These are phyloP conservation scores for Glomus cerebriforme DNA, from an alignment of 192 early-diverging fungal species.

Conservation along the genomic window DNA sequence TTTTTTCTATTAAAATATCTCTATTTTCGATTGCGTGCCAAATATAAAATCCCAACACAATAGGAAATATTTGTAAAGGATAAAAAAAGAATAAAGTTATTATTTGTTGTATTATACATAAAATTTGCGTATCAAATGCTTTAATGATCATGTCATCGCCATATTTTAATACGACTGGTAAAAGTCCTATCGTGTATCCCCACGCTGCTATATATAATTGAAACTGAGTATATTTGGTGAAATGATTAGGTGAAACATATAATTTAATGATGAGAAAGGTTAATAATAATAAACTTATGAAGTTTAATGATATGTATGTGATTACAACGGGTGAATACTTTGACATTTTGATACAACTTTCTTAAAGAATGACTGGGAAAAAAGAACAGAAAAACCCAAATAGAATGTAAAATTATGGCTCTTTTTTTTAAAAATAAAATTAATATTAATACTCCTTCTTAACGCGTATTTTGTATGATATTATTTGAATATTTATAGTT, in stretches of 20 bases:
- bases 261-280: background rate
- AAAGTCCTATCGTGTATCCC: background rate
- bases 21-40: background rate
- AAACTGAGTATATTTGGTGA: background rate
- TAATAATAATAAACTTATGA: background rate
- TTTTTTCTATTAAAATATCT: background rate
- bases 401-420: too few relatives aligned
- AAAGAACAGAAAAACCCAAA: too few relatives aligned
- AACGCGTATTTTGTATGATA: too few relatives aligned
- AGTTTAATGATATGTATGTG: background rate
- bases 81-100: constrained; percentile 4
- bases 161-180: background rate
- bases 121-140: background rate
- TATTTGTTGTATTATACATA: background rate
- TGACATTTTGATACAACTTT: background rate
- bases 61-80: background rate
- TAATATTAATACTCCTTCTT: too few relatives aligned
- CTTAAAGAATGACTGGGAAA: too few relatives aligned
- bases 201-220: background rate
- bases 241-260: background rate
- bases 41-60: background rate
- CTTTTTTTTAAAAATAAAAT: too few relatives aligned
- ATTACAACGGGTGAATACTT: background rate
- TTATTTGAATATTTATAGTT: too few relatives aligned
- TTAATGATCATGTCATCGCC: background rate